Conservation (phyloP, 1,139 yeast species). For the Casaregolazyma lundiana region DNA sequence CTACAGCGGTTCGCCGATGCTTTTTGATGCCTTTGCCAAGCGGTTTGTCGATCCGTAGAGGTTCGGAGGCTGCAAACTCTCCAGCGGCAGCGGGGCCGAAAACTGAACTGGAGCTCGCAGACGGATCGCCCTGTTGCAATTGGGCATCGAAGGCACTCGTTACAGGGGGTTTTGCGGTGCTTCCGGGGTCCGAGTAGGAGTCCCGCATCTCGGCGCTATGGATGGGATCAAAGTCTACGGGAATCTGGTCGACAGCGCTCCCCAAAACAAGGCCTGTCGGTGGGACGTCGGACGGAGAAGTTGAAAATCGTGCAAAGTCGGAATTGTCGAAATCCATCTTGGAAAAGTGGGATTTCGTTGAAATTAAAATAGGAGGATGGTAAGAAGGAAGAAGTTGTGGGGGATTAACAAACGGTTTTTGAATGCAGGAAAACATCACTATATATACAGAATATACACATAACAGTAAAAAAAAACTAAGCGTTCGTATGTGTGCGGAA, state of each 20-base stretch:
- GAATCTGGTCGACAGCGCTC: neutral
- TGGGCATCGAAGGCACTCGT: neutral
- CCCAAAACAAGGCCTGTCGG: neutral
- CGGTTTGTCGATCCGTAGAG: too few species aligned
- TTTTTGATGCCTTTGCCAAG: neutral
- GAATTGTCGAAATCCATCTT: neutral
- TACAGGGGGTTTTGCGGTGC: neutral
- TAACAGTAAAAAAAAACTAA: neutral
- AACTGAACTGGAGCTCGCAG: neutral
- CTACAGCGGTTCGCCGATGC: neutral
- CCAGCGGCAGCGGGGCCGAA: neutral
- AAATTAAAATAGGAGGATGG: neutral
- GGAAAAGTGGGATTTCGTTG: neutral
- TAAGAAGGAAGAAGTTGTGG: neutral
- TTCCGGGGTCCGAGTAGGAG: neutral
- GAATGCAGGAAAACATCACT: neutral
- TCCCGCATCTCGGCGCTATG: neutral
- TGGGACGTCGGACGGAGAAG: neutral
- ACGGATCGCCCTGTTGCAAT: neutral
- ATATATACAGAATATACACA: neutral
- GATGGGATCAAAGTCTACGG: neutral
- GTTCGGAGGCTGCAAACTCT: neutral
- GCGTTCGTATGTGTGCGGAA: constrained; percentile 31
- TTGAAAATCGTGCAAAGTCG: neutral
- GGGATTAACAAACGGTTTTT: neutral